Evolutionary conservation across 2,329 filamentous ascomycete genomes (phyloP).

Genomic region (Aspergillus sp.): DNA sequence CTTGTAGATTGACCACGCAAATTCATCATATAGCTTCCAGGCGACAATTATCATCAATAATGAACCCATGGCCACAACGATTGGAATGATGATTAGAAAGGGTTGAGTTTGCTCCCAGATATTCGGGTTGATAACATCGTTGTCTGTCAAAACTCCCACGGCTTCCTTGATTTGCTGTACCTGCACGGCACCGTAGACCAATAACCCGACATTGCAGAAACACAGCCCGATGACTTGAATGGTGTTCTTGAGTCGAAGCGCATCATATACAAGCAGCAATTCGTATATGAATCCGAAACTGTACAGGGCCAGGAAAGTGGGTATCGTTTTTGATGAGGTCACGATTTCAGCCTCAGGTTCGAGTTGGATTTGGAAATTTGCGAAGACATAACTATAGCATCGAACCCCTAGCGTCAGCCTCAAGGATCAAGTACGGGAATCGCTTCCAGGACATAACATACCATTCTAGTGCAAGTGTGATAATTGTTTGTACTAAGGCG

Average conservation of each 20-base stretch:
- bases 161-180: slow-evolving; percentile 84
- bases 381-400: slow-evolving; percentile 76
- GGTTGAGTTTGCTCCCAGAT: slow-evolving; percentile 72
- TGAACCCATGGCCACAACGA: slow-evolving; percentile 75
- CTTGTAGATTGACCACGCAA: slow-evolving; percentile 99
- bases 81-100: slow-evolving; percentile 81
- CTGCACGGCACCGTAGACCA: slow-evolving; percentile 92
- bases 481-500: slow-evolving; percentile 71
- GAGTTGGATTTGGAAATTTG: slow-evolving; percentile 68
- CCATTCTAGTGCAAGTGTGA: slow-evolving; percentile 66
- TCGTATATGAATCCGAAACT: slow-evolving; percentile 97
- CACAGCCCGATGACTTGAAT: slow-evolving; percentile 97
- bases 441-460: slow-evolving; percentile 49
- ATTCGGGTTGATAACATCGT: slow-evolving; percentile 47
- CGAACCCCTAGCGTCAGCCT: slow-evolving; percentile 2
- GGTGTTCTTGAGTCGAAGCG: slow-evolving; percentile 90
- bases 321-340: slow-evolving; percentile 65
- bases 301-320: slow-evolving; percentile 92
- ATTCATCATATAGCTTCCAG: slow-evolving; percentile 97
- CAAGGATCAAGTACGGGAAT: neutral
- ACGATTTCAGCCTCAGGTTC: slow-evolving; percentile 41
- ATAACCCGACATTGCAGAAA: slow-evolving; percentile 84
- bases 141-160: slow-evolving; percentile 53
- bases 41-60: slow-evolving; percentile 72
- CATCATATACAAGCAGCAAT: slow-evolving; percentile 86